A percentile compares a stretch with the other conserved stretches of the same genome.
These are phyloP conservation scores for Hemileccinum impolitum DNA, from an alignment of 768 basidiomycete genomes.

Conservation along the genomic window DNA sequence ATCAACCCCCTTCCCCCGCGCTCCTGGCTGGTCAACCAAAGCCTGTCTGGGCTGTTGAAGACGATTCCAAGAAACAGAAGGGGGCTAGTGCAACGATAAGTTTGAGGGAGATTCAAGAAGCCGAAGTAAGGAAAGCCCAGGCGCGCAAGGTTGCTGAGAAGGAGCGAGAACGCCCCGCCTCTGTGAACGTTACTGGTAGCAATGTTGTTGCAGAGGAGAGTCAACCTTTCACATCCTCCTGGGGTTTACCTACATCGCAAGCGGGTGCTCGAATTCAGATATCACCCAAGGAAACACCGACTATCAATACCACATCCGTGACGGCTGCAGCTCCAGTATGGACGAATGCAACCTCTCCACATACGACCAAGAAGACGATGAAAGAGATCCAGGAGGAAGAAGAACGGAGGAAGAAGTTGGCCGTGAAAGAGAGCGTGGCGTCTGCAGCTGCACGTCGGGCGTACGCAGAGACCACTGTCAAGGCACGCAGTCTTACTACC, in stretches of 20 bases:
- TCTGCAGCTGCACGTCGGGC: conserved; percentile 59
- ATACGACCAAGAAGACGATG: conserved; percentile 80
- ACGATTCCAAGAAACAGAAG: conserved; percentile 60
- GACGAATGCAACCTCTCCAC: conserved; percentile 59
- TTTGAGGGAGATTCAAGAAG: conserved; percentile 93
- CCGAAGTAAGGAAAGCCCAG: conserved; percentile 79
- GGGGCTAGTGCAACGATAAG: conserved; percentile 49
- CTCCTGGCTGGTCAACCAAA: conserved; percentile 37
- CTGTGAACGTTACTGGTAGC: conserved; percentile 36
- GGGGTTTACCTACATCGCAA: conserved; percentile 87
- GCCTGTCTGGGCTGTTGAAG: conserved; percentile 65
- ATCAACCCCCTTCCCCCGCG: conserved; percentile 21
- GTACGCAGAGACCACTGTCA: conserved; percentile 77
- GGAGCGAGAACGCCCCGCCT: conserved; percentile 61
- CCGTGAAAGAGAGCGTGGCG: conserved; percentile 56
- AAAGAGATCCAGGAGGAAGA: conserved; percentile 99
- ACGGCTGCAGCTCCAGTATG: conserved; percentile 55
- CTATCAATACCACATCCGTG: conserved; percentile 25
- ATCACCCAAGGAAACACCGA: conserved; percentile 41
- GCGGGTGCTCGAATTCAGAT: conserved; percentile 49
- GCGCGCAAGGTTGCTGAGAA: conserved; percentile 71
- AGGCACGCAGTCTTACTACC: conserved; percentile 41
- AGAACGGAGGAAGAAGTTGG: conserved; percentile 73
- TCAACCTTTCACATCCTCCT: conserved; percentile 67
- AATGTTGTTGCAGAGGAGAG: conserved; percentile 48